phyloP scores from a whole-genome alignment of 2,329 filamentous ascomycete genomes.

The Xylaria sp. region DNA sequence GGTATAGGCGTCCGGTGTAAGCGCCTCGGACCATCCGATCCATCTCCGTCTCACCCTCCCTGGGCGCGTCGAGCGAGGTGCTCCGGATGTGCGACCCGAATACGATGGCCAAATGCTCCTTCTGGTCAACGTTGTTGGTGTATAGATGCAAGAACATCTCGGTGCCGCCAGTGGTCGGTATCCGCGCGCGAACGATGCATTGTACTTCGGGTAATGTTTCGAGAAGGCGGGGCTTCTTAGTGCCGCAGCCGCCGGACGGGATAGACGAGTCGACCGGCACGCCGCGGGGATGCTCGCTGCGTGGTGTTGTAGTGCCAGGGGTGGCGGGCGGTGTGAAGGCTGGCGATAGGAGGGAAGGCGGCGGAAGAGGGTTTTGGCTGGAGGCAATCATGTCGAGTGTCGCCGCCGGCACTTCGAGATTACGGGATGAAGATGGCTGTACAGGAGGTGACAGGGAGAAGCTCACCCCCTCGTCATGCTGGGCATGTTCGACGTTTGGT shows the following conservation, averaged over 20 bases:
- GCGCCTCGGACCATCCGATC: conserved; percentile 94
- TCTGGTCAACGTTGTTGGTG: conserved; percentile 89
- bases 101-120: conserved; percentile 96
- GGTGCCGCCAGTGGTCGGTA: conserved; percentile 88
- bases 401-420: conserved; percentile 17
- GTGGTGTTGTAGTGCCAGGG: conserved; percentile 67
- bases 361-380: conserved; percentile 51
- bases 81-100: conserved; percentile 88
- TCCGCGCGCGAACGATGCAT: conserved; percentile 92
- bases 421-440: conserved; percentile 38
- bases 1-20: conserved; percentile 87
- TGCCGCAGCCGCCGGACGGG: conserved; percentile 67
- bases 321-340: conserved; percentile 81
- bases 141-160: conserved; percentile 99
- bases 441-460: conserved; percentile 51
- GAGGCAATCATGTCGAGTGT: conserved; percentile 12
- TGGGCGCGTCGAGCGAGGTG: conserved; percentile 73
- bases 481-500: conserved; percentile 23
- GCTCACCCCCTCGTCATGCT: conserved; percentile 48
- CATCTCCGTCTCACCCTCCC: conserved; percentile 83
- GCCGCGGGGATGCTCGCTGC: conserved; percentile 57
- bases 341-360: conserved; percentile 82
- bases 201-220: conserved; percentile 83
- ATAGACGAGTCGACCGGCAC: conserved; percentile 70
- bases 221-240: conserved; percentile 76